These are phyloP conservation scores for Mallotus nudiflorus DNA, from an alignment of 345 rosid species.

Conservation along the genomic window DNA sequence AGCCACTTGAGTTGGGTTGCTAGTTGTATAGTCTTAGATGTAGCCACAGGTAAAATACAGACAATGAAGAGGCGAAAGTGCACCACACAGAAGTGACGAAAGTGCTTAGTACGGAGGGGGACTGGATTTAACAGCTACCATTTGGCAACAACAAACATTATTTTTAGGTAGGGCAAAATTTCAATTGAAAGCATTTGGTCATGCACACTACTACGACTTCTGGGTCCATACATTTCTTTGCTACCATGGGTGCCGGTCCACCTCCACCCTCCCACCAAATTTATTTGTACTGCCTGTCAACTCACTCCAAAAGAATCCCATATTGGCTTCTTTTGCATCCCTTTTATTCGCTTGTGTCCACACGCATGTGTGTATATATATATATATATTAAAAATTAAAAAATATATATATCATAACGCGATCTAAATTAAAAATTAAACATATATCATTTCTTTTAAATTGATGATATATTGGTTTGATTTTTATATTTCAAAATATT, in stretches of 20 bases:
- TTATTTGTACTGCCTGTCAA: constrained; percentile 29
- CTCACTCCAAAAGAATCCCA: constrained; percentile 10
- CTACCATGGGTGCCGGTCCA: constrained; percentile 23
- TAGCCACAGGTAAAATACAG: constrained; percentile 23
- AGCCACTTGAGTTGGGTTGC: no score
- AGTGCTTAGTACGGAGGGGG: constrained; percentile 42
- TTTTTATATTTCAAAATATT: no score
- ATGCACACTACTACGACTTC: not conserved
- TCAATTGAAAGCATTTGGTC: constrained; percentile 1
- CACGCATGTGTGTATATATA: no score
- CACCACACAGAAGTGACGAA: constrained; percentile 24
- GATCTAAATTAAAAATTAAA: no score
- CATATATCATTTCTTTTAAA: no score
- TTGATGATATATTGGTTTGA: no score
- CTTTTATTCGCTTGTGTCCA: no score
- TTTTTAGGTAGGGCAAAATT: constrained; percentile 11
- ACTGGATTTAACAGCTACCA: constrained; percentile 36
- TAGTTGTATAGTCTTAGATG: not conserved
- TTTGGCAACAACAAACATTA: constrained; percentile 18
- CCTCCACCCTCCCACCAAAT: constrained; percentile 25
- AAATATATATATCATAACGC: not conserved
- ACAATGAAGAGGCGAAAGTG: constrained; percentile 19
- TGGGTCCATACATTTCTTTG: constrained; percentile 27
- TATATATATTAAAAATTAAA: no score
- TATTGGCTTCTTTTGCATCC: not conserved